phyloP scores from a whole-genome alignment of 768 basidiomycete species.

The Amanita exitialis region DNA sequence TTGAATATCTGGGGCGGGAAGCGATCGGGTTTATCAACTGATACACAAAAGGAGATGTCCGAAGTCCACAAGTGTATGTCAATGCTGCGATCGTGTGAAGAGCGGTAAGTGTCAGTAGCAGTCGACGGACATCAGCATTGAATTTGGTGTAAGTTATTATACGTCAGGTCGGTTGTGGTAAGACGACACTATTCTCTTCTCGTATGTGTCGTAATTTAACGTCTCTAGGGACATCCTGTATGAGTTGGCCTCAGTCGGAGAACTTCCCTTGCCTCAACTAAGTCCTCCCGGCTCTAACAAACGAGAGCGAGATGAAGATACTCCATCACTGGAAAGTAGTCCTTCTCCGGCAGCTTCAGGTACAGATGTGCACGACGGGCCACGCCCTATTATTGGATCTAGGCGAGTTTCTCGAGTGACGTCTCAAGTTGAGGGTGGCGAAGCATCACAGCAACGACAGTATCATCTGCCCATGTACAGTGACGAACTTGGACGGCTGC shows the following conservation, averaged over 20 bases:
- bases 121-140: background rate
- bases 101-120: conserved; percentile 10
- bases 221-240: conserved; percentile 56
- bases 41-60: conserved; percentile 45
- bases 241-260: conserved; percentile 62
- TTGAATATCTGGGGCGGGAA: conserved; percentile 61
- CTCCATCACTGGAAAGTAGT: conserved; percentile 16
- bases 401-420: conserved; percentile 1
- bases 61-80: conserved; percentile 61
- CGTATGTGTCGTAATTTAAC: conserved; percentile 17
- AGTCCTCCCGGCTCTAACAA: conserved; percentile 44
- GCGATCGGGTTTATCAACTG: conserved; percentile 34
- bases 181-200: background rate
- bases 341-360: conserved; percentile 7
- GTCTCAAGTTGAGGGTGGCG: background rate
- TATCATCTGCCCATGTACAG: conserved; percentile 46
- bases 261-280: conserved; percentile 53
- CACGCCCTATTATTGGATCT: conserved; percentile 3
- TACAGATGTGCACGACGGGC: background rate
- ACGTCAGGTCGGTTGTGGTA: conserved; percentile 37
- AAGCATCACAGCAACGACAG: background rate
- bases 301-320: conserved; percentile 53
- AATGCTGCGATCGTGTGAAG: conserved; percentile 32
- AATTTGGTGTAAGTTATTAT: conserved; percentile 19
- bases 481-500: conserved; percentile 47